phyloP scores from a whole-genome alignment of 257 asterid species.

The Nicotiana tomentosiformis region DNA sequence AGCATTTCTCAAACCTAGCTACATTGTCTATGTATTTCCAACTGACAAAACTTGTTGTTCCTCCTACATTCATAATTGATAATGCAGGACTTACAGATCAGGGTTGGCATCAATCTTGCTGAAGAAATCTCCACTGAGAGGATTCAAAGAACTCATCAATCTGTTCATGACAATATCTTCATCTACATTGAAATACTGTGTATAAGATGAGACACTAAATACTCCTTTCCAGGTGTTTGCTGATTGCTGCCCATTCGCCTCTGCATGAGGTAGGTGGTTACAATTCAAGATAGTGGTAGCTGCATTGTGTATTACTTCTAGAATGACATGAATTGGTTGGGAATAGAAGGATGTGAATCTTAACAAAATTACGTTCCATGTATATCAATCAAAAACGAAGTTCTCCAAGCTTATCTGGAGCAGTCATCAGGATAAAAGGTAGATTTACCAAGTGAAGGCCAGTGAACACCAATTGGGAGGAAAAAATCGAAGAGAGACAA shows the following conservation, averaged over 20 bases:
- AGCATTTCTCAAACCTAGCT: not conserved
- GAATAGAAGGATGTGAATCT: not conserved
- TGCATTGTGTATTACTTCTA: not conserved
- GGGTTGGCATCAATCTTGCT: slow-evolving; percentile 92
- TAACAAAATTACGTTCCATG: not conserved
- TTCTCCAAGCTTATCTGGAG: not conserved
- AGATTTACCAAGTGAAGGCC: not conserved
- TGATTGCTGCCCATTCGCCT: slow-evolving; percentile 60
- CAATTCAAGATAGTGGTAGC: not conserved
- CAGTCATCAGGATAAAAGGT: not conserved
- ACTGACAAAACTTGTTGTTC: not conserved
- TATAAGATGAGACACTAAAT: slow-evolving; percentile 71
- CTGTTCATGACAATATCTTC: slow-evolving; percentile 87
- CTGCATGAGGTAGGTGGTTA: slow-evolving; percentile 34
- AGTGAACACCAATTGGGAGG: not conserved
- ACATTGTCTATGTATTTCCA: not conserved
- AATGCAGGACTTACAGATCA: slow-evolving; percentile 70
- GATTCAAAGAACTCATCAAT: slow-evolving; percentile 80
- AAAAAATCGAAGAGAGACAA: not conserved
- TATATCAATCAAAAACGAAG: not conserved
- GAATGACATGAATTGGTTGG: not conserved
- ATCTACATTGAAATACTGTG: slow-evolving; percentile 89
- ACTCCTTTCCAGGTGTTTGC: slow-evolving; percentile 76
- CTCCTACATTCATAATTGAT: not conserved
- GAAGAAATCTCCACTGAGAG: slow-evolving; percentile 77